Conservation (phyloP, 768 basidiomycete species). For the Phanerochaete sordida region DNA sequence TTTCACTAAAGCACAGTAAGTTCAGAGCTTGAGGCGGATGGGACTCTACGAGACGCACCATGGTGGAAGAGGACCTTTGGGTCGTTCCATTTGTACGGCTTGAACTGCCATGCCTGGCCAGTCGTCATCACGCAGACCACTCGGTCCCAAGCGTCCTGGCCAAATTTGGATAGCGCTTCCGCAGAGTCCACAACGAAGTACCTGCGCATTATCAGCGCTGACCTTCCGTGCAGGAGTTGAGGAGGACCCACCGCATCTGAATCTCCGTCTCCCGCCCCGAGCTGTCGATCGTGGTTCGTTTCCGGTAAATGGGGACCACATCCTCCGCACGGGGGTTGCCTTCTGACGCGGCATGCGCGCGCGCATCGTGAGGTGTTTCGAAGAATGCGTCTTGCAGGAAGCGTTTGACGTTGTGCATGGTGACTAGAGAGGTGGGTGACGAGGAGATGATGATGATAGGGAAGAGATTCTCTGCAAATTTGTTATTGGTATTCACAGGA, state of each 20-base stretch:
- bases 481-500: neutral
- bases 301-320: constrained; percentile 83
- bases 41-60: constrained; percentile 45
- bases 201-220: constrained; percentile 20
- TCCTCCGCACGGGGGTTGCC: constrained; percentile 78
- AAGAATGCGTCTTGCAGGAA: constrained; percentile 88
- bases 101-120: constrained; percentile 97
- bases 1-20: constrained; percentile 57
- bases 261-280: constrained; percentile 55
- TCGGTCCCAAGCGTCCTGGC: constrained; percentile 91
- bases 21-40: neutral
- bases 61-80: constrained; percentile 91
- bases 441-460: constrained; percentile 98
- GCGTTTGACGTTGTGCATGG: constrained; percentile 95
- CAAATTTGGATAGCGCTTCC: constrained; percentile 90
- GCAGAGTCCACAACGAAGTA: constrained; percentile 92
- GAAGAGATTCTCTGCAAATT: constrained; percentile 60
- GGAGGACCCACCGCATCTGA: constrained; percentile 29
- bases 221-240: neutral
- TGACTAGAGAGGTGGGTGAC: constrained; percentile 90
- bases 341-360: constrained; percentile 61
- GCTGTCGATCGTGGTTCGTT: constrained; percentile 66
- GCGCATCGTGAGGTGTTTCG: constrained; percentile 72
- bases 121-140: constrained; percentile 99
- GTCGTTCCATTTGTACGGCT: constrained; percentile 95